Evolutionary conservation across 805 yeast genomes (phyloP), one percentile per base, ranked within the genome.

Genomic region (Kluyveromyces lactis): DNA sequence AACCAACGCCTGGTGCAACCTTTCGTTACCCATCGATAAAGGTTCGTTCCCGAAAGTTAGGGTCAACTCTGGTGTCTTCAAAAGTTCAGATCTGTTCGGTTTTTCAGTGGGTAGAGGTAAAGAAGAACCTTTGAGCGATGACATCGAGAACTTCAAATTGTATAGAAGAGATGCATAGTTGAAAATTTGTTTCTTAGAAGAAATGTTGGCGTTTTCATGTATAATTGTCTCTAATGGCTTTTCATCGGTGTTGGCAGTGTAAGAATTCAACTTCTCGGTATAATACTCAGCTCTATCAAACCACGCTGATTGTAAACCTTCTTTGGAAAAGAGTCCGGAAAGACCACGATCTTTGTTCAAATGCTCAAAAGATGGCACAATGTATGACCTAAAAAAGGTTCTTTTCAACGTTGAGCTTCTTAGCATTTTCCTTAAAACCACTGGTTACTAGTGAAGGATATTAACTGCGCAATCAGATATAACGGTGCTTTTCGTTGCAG

Each of bases 281-380:
- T 68, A 67, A 7, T 44, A 26, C 3, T 59, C 56, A 3, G 69
- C 63, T 49, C 77, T 67, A 17, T 66, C 61, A 45, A 60, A 67
- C 75, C 79, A 77, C 3, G 73, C 69, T 42, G 67, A 72, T 11
- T 69, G 52, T n/a, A 77, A 51, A 8, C 78, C 76, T 31, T 63
- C 45, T 1, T 64, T 37, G 3, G 77, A 66, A 41, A 72, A 64
- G 3, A 78, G 55, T 2, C 83, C 83, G 1, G 63, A 59, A 17
- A 77, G 62, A 10, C 76, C 76, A 1, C 51, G 24, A 2, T 54
- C 50, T 42, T 51, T 49, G 31, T 50, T 47, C 26, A 55, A 37
- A 33, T 55, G 56, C 29, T 50, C 57, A 13, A 52, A 37, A 3
- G 50, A 30, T 13, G 56, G 56, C 1, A 44, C 44, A n/a, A 53